Percentiles rank a stretch among this genome's conserved stretches.
These are phyloP conservation scores for Croton setiger DNA, from an alignment of 441 rosid species.

Conservation along the genomic window DNA sequence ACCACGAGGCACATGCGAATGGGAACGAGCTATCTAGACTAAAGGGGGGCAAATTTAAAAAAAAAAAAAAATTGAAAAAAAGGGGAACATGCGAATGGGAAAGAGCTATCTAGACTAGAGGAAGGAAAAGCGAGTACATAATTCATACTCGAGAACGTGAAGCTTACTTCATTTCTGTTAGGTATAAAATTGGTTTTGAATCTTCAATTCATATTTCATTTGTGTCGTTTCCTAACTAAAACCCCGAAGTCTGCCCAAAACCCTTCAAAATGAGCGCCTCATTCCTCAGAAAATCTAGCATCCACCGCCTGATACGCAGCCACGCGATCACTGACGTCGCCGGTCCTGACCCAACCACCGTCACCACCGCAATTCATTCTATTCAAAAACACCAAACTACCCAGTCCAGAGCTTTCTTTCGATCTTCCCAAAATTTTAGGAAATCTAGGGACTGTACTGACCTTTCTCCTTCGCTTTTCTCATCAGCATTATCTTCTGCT, in stretches of 20 bases:
- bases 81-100: too few relatives aligned
- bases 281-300: slow-evolving; percentile 30
- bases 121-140: too few relatives aligned
- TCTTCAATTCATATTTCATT: too few relatives aligned
- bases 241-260: slow-evolving; percentile 4
- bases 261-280: slow-evolving; percentile 37
- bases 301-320: slow-evolving; percentile 26
- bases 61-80: too few relatives aligned
- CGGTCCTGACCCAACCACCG: slow-evolving; percentile 12
- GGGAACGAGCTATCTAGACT: too few relatives aligned
- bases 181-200: too few relatives aligned
- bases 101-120: too few relatives aligned
- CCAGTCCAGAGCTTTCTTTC: slow-evolving; percentile 35
- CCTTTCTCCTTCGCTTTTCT: slow-evolving; percentile 25
- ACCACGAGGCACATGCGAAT: too few relatives aligned
- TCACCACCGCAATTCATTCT: neutral
- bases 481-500: slow-evolving; percentile 25
- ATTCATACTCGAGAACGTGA: too few relatives aligned
- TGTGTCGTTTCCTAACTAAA: too few relatives aligned
- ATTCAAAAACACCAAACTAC: slow-evolving; percentile 14
- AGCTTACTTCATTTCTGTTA: too few relatives aligned
- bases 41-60: too few relatives aligned
- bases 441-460: slow-evolving; percentile 33
- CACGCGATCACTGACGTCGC: slow-evolving; percentile 15
- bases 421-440: slow-evolving; percentile 33